phyloP scores from a whole-genome alignment of 306 rosid genomes.

The Fragaria nilgerrensis region DNA sequence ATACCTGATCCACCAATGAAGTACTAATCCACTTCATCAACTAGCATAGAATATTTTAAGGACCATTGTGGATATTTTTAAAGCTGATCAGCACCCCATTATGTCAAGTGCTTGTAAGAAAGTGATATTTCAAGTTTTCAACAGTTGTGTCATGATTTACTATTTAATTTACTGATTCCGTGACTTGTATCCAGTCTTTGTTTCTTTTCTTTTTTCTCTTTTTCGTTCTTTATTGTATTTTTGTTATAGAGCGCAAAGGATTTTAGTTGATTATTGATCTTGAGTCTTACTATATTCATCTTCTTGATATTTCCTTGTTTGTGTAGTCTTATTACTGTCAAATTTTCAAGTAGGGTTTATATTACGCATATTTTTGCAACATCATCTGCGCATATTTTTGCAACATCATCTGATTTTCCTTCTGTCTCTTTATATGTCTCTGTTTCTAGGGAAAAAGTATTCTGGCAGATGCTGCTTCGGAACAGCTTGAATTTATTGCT shows the following conservation, averaged over 20 bases:
- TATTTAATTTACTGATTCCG: background rate
- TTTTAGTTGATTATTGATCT: background rate
- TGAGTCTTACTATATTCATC: background rate
- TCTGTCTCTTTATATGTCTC: background rate
- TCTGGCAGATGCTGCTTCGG: slow-evolving; percentile 32
- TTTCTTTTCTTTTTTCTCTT: background rate
- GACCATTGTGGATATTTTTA: background rate
- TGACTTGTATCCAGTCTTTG: background rate
- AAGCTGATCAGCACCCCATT: background rate
- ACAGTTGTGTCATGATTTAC: background rate
- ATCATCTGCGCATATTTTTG: background rate
- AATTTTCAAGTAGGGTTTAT: background rate
- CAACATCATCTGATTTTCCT: background rate
- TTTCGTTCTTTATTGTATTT: background rate
- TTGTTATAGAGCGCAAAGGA: background rate
- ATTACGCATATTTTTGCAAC: background rate
- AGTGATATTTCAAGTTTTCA: background rate
- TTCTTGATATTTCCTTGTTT: background rate
- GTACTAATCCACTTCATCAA: background rate
- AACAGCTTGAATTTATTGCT: slow-evolving; percentile 33
- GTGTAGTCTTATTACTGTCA: background rate
- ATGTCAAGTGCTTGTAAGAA: background rate
- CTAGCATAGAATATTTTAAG: background rate
- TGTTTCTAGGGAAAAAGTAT: slow-evolving; percentile 19
- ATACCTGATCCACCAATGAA: background rate